Evolutionary conservation across 1,139 yeast species (phyloP).

Genomic region (Candida sp.): DNA sequence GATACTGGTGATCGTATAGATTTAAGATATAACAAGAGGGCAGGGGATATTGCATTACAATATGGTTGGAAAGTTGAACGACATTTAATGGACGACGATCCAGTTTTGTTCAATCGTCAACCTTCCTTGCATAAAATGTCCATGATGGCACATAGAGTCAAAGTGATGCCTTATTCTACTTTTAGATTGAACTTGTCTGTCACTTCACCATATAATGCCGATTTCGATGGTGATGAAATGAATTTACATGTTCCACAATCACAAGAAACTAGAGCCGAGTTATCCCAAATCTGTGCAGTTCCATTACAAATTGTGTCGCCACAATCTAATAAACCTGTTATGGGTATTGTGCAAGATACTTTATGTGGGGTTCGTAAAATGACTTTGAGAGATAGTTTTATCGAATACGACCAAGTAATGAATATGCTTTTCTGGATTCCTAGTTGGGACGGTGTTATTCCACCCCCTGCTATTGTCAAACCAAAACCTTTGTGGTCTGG

Average conservation of each 20-base stretch:
- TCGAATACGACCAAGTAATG: constrained; percentile 94
- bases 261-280: constrained; percentile 96
- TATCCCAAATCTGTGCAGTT: constrained; percentile 92
- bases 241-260: constrained; percentile 99
- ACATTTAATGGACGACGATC: constrained; percentile 96
- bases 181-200: constrained; percentile 95
- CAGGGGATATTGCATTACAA: constrained; percentile 96
- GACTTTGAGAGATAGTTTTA: constrained; percentile 85
- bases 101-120: constrained; percentile 97
- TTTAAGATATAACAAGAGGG: constrained; percentile 93
- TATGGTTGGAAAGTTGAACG: constrained; percentile 99
- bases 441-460: constrained; percentile 97
- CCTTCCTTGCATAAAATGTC: constrained; percentile 99
- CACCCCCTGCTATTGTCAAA: constrained; percentile 92
- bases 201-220: constrained; percentile 98
- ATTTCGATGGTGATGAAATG: constrained; percentile 99
- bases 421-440: constrained; percentile 98
- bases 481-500: constrained; percentile 99
- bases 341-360: constrained; percentile 99
- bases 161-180: constrained; percentile 98
- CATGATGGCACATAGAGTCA: constrained; percentile 99
- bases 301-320: constrained; percentile 98
- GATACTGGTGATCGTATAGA: constrained; percentile 99
- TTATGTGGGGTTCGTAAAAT: constrained; percentile 95
- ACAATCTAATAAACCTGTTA: constrained; percentile 97